Conservation (phyloP, 2,329 filamentous ascomycete species). For the Beauveria australis region DNA sequence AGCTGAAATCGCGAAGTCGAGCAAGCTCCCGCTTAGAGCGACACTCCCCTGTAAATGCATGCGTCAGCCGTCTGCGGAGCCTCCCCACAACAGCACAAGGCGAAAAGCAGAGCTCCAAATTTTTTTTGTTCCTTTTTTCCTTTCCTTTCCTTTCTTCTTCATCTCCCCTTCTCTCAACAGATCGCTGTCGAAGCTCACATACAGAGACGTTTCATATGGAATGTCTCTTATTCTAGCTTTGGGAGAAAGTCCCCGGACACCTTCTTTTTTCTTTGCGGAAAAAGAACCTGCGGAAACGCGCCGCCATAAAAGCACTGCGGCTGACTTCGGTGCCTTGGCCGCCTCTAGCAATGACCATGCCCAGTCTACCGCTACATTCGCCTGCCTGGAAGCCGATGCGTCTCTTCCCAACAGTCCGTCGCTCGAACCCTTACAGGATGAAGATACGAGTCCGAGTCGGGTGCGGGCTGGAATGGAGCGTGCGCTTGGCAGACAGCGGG, state of each 20-base stretch:
- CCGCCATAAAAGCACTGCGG: conserved; percentile 99
- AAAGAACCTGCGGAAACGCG: conserved; percentile 81
- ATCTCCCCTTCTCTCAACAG: conserved; percentile 92
- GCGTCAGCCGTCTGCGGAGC: conserved; percentile 12
- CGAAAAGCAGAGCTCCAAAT: conserved; percentile 10
- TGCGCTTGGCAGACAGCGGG: conserved; percentile 19
- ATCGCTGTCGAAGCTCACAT: conserved; percentile 99
- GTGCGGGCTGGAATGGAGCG: conserved; percentile 19
- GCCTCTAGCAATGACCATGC: conserved; percentile 29
- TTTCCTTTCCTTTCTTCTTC: conserved; percentile 23
- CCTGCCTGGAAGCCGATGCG: neutral
- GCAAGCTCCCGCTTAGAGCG: conserved; percentile 11
- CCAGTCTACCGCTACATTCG: conserved; percentile 40
- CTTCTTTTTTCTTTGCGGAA: conserved; percentile 32
- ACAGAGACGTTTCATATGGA: conserved; percentile 51
- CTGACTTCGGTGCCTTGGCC: conserved; percentile 62
- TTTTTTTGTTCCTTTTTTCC: no score
- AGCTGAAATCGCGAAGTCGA: conserved; percentile 1
- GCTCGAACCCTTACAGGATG: conserved; percentile 54
- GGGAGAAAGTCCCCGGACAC: conserved; percentile 99
- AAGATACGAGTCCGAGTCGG: conserved; percentile 75
- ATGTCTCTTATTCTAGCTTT: conserved; percentile 55
- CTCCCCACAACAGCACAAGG: neutral
- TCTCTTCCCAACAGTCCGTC: conserved; percentile 18
- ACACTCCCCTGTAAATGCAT: conserved; percentile 14